Evolutionary conservation across 495 filamentous ascomycete species (phyloP).

Genomic region (Podospora anserina): DNA sequence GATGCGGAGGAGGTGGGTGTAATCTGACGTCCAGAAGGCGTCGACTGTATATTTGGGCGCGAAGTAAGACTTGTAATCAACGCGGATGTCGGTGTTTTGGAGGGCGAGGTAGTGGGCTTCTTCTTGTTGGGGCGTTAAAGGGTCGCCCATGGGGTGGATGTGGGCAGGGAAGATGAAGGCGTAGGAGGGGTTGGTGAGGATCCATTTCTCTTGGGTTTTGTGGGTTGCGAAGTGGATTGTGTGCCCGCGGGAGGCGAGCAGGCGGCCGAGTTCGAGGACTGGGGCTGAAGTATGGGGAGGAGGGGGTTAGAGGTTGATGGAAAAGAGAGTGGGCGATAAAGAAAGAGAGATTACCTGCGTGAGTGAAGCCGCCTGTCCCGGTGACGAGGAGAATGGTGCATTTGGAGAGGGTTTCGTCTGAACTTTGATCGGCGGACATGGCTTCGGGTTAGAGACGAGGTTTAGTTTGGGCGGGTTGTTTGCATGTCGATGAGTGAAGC

Average conservation of each 20-base stretch:
- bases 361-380: conserved; percentile 3
- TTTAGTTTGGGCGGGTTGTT: background rate
- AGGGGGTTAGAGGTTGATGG: background rate
- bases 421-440: background rate
- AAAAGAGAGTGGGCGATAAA: background rate
- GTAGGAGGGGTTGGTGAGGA: conserved; percentile 22
- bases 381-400: conserved; percentile 4
- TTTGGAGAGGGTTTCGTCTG: background rate
- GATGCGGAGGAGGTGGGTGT: conserved; percentile 30
- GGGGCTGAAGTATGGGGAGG: conserved; percentile 21
- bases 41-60: conserved; percentile 36
- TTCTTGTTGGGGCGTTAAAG: conserved; percentile 17
- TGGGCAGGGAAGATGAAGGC: conserved; percentile 23
- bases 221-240: conserved; percentile 40
- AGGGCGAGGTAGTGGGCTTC: conserved; percentile 33
- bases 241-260: conserved; percentile 38
- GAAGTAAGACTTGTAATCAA: conserved; percentile 28
- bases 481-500: background rate
- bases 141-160: conserved; percentile 24
- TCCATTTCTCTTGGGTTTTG: conserved; percentile 36
- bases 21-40: conserved; percentile 41
- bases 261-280: conserved; percentile 38
- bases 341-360: background rate
- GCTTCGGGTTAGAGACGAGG: too few species aligned
- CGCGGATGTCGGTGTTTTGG: conserved; percentile 31